Percentiles rank a stretch among this genome's conserved stretches.
Conservation (phyloP, 2,329 filamentous ascomycete genomes). For the Sporothrix globosa region DNA sequence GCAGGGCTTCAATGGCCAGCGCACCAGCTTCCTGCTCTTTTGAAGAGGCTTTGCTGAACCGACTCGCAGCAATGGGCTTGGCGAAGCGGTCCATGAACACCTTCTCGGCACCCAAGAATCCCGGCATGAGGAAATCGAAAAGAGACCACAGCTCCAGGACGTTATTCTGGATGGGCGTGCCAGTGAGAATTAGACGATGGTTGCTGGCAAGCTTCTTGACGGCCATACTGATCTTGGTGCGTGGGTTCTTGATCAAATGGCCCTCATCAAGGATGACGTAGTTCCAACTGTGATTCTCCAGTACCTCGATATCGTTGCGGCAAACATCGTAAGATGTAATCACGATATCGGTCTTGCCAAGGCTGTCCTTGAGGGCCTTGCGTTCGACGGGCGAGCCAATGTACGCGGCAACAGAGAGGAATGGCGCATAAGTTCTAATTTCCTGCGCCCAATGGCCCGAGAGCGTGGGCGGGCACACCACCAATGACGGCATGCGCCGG, state of each 20-base stretch:
- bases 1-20: slow-evolving; percentile 93
- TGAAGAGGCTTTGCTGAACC: slow-evolving; percentile 94
- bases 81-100: slow-evolving; percentile 96
- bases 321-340: slow-evolving; percentile 99
- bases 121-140: slow-evolving; percentile 99
- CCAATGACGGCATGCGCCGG: slow-evolving; percentile 82
- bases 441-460: slow-evolving; percentile 99
- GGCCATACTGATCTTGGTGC: slow-evolving; percentile 90
- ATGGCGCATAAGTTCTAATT: slow-evolving; percentile 92
- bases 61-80: slow-evolving; percentile 90
- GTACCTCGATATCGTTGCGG: slow-evolving; percentile 86
- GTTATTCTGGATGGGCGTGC: slow-evolving; percentile 97
- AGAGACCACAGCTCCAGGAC: slow-evolving; percentile 96
- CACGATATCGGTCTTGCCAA: slow-evolving; percentile 84
- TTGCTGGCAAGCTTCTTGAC: slow-evolving; percentile 91
- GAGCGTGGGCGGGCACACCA: slow-evolving; percentile 92
- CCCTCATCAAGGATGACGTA: slow-evolving; percentile 97
- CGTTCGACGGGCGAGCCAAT: slow-evolving; percentile 86
- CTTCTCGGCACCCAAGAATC: slow-evolving; percentile 90
- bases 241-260: slow-evolving; percentile 97
- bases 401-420: slow-evolving; percentile 86
- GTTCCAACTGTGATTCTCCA: slow-evolving; percentile 85
- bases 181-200: slow-evolving; percentile 92
- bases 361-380: slow-evolving; percentile 66
- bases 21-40: slow-evolving; percentile 98